Base-by-base conservation (phyloP, 441 rosid species). In the Corymbia calophylla region DNA sequence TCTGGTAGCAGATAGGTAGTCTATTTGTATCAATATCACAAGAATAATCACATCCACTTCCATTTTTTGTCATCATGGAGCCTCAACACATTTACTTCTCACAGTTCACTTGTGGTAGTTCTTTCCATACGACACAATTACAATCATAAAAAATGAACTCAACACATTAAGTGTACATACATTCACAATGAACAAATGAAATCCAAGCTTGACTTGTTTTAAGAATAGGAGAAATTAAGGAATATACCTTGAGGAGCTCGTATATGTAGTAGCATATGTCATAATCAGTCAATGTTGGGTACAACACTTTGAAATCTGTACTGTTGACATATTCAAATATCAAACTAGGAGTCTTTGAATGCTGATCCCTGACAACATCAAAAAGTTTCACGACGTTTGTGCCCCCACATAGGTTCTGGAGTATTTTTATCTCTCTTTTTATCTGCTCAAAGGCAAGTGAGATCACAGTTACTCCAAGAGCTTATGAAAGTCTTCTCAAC, bases 201-300 rank as follows among this genome's bases (percentile, higher is more conserved):
- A 77, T 44, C n/a, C 51, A 77, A 73, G 17, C 51, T 73, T 23
- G 18, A 77, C 62, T 68, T 56, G 32, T 58, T 88, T 82, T 80
- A 4, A 82, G 77, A 82, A 23, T 64, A 70, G 90, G 70, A 66
- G 64, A 31, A 55, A 27, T 53, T 35, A 51, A 87, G 21, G 77
- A 58, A 9, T 51, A 89, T 94, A 97, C 99, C 99, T 97, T 97
- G 89, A 97, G 96, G 92, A 97, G 98, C 94, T 97, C 98, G 32
- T 97, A 97, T 87, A 97, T 97, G 93, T 96, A 97, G 94, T 97
- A 97, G 87, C 99, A 98, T 89, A 97, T 95, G 93, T 97, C 98
- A 92, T 97, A 97, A 90, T 97, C 99, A 53, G 98, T 97, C 94
- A 97, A 94, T 23, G 98, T 96, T n/a, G 99, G 99, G 89, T 97